Base-by-base conservation (phyloP, 2,329 filamentous ascomycete genomes). In the Sclerotinia minor region DNA sequence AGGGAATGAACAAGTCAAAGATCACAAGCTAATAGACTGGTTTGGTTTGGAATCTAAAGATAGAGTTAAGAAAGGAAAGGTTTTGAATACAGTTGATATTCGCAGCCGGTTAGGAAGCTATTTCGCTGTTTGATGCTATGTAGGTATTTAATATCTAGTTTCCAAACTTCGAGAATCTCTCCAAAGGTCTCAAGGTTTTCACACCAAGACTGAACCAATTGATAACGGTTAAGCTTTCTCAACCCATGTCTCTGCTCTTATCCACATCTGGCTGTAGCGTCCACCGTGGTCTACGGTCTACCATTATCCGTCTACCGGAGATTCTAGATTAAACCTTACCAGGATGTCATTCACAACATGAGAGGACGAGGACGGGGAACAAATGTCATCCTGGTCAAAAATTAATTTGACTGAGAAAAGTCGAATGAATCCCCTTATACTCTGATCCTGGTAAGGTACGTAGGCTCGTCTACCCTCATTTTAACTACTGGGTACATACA, bases 201-300 rank as follows among this genome's bases (percentile, higher is more conserved):
- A 26, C 35, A 13, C 63, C 63, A 26, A 35, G 63, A 65, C 32
- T 21, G 21, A 24, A n/a, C 64, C 54, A 66, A 60, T 60, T 32
- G 64, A 66, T 66, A 32, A 32, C 32, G 32, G 32, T 32, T 32
- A 66, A 66, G 64, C 64, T 60, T 66, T 60, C 45, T 19, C n/a
- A n/a, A 54, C 24, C 61, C 54, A 60, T 52, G 32, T n/a, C 21
- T 38, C 35, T 11, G n/a, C n/a, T 21, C 32, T 64, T 64, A 64
- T 49, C 58, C 58, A 32, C 32, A 47, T 49, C 17, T n/a, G 58
- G 58, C 6, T n/a, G 26, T 47, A 60, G 44, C 58, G 58, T 49
- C 26, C 21, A 35, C 45, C 57, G 35, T n/a, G n/a, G n/a, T n/a
- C n/a, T n/a, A n/a, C n/a, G 41, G 57, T 47, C 29, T 32, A 49